Percentiles rank a stretch among this genome's conserved stretches.
phyloP scores from a whole-genome alignment of 768 basidiomycete genomes.

The Rhizopogon roseolus region DNA sequence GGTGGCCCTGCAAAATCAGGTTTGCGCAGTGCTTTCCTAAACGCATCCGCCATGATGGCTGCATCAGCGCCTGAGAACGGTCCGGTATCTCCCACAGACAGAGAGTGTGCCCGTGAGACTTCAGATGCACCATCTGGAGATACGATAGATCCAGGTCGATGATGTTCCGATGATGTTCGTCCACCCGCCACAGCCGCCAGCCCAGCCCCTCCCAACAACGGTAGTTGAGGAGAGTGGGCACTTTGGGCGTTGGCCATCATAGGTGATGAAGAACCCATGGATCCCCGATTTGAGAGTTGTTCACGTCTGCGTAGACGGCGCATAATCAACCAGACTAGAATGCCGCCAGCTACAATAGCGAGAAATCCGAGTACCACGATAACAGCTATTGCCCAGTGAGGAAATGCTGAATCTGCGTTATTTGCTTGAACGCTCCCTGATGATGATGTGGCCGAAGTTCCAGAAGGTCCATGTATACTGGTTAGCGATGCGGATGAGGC shows the following conservation, averaged over 20 bases:
- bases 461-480: slow-evolving; percentile 9
- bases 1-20: slow-evolving; percentile 76
- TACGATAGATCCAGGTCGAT: slow-evolving; percentile 35
- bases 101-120: slow-evolving; percentile 55
- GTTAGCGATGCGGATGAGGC: slow-evolving; percentile 28
- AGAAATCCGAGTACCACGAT: slow-evolving; percentile 84
- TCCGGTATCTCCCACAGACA: slow-evolving; percentile 57
- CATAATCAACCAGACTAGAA: slow-evolving; percentile 69
- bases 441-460: slow-evolving; percentile 4
- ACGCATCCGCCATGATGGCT: slow-evolving; percentile 90
- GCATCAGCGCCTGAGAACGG: slow-evolving; percentile 84
- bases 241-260: slow-evolving; percentile 69
- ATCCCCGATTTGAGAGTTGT: slow-evolving; percentile 54
- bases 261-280: slow-evolving; percentile 75
- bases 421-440: slow-evolving; percentile 44
- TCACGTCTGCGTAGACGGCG: slow-evolving; percentile 57
- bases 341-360: slow-evolving; percentile 65
- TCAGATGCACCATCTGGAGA: slow-evolving; percentile 75
- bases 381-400: slow-evolving; percentile 89
- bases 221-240: slow-evolving; percentile 39
- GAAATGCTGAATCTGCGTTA: slow-evolving; percentile 44
- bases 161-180: slow-evolving; percentile 26
- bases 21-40: slow-evolving; percentile 82
- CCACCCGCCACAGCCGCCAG: slow-evolving; percentile 27
- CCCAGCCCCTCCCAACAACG: slow-evolving; percentile 35